Evolutionary conservation across 768 basidiomycete genomes (phyloP).

Genomic region (Kwoniella dejecticola): DNA sequence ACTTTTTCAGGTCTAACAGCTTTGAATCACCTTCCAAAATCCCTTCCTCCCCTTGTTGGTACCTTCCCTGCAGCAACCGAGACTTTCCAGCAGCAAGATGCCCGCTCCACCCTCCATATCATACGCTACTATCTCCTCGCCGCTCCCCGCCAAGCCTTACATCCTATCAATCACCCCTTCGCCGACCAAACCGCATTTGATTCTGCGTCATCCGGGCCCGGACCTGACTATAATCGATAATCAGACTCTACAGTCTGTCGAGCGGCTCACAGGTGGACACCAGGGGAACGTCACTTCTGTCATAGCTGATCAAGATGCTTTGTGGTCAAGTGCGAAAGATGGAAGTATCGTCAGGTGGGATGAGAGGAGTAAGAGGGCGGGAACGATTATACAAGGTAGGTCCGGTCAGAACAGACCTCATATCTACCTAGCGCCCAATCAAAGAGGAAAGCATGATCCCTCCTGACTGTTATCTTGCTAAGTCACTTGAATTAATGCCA

Average conservation of each 20-base stretch:
- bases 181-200: conserved; percentile 40
- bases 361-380: conserved; percentile 44
- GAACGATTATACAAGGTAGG: conserved; percentile 50
- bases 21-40: too few relatives aligned
- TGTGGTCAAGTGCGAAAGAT: conserved; percentile 52
- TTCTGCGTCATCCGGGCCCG: conserved; percentile 51
- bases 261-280: conserved; percentile 45
- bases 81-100: conserved; percentile 14
- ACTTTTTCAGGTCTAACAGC: too few relatives aligned
- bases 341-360: conserved; percentile 53
- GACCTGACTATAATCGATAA: conserved; percentile 49
- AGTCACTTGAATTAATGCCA: background rate
- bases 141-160: conserved; percentile 39
- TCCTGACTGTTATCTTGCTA: too few relatives aligned
- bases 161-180: conserved; percentile 50
- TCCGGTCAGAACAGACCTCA: background rate
- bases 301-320: conserved; percentile 25
- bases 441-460: too few relatives aligned
- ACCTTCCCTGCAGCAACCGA: too few relatives aligned
- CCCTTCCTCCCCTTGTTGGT: too few relatives aligned
- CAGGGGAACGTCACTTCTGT: conserved; percentile 39
- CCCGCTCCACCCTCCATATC: conserved; percentile 15
- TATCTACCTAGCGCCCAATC: background rate
- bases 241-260: conserved; percentile 47
- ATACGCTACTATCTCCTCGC: conserved; percentile 38